Evolutionary conservation across 768 basidiomycete genomes (phyloP), one percentile per base, ranked within the genome.

Genomic region (Suillus alpinus): DNA sequence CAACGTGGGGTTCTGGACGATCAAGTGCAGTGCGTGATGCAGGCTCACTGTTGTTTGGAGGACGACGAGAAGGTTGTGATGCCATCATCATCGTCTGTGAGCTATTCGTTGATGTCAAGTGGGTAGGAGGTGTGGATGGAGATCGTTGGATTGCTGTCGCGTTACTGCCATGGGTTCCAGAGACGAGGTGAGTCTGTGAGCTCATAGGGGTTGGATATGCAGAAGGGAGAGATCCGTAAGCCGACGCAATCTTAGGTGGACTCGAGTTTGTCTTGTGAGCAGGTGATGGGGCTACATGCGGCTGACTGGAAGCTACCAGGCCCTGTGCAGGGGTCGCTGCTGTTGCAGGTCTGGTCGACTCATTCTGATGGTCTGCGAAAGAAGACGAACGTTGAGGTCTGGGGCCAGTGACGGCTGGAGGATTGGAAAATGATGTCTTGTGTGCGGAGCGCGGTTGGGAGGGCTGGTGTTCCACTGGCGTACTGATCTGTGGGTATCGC

Each of bases 381-480:
- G 74, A 74, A 58, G 49, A 57, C 5, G 73, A 69, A 61, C 72
- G 73, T 36, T 57, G 39, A 58, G 74, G 66, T 32, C 74, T 71
- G 10, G 69, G 68, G 4, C 72, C 74, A 56, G 59, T 50, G 18
- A 73, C 67, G 47, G 62, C 58, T 47, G 68, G 66, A 56, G 73
- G 70, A 31, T 59, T 62, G 40, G 63, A 64, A 20, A 57, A 4
- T 13, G 73, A 64, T n/a, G 46, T 56, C 62, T 66, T 69, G 36
- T 69, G 67, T 2, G 70, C n/a, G n/a, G n/a, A 62, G 46, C 67
- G 74, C 36, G 7, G 68, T 66, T 34, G 74, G 69, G 41, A 68
- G 65, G 26, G 63, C 70, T 55, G 52, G 5, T 36, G 16, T 55
- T 55, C 53, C 16, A n/a, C 39, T 55, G 37, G 9, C 9, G 20